phyloP scores from a whole-genome alignment of 495 filamentous ascomycete species.

The Aspergillus heteromorphus region DNA sequence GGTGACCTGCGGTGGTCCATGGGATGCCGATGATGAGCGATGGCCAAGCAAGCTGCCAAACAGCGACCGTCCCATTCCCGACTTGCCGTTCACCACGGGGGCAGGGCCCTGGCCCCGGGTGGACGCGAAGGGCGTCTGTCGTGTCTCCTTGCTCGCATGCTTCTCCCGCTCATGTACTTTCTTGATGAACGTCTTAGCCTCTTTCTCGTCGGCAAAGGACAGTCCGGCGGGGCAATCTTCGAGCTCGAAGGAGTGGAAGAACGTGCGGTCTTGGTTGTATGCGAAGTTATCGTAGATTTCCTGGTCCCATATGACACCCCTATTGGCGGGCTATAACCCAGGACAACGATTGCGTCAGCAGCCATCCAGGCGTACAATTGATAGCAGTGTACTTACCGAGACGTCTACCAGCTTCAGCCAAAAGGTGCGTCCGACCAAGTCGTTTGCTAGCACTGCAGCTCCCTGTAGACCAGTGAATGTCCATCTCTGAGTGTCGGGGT shows the following conservation, averaged over 20 bases:
- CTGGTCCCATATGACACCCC: conserved; percentile 97
- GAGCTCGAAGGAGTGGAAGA: conserved; percentile 95
- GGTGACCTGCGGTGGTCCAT: conserved; percentile 36
- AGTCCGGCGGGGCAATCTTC: conserved; percentile 85
- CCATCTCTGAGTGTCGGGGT: conserved; percentile 84
- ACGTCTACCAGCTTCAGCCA: conserved; percentile 98
- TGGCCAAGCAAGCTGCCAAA: conserved; percentile 70
- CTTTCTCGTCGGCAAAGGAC: conserved; percentile 93
- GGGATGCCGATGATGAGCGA: conserved; percentile 57
- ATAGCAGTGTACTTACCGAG: conserved; percentile 56
- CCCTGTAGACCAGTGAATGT: conserved; percentile 91
- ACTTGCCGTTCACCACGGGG: conserved; percentile 44
- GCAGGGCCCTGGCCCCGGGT: conserved; percentile 42
- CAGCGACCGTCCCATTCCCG: conserved; percentile 42
- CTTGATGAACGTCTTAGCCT: conserved; percentile 88
- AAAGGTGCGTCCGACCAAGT: conserved; percentile 88
- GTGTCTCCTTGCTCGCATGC: conserved; percentile 82
- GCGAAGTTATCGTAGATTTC: conserved; percentile 91
- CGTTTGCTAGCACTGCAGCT: conserved; percentile 88
- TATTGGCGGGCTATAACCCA: conserved; percentile 57
- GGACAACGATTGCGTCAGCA: conserved; percentile 17
- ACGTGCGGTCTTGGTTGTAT: conserved; percentile 93
- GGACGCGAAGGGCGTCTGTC: conserved; percentile 69
- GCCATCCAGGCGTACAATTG: neutral
- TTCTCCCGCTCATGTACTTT: conserved; percentile 94